These are phyloP conservation scores for Aureoboletus auriporus DNA, from an alignment of 768 basidiomycete genomes.

Conservation along the genomic window DNA sequence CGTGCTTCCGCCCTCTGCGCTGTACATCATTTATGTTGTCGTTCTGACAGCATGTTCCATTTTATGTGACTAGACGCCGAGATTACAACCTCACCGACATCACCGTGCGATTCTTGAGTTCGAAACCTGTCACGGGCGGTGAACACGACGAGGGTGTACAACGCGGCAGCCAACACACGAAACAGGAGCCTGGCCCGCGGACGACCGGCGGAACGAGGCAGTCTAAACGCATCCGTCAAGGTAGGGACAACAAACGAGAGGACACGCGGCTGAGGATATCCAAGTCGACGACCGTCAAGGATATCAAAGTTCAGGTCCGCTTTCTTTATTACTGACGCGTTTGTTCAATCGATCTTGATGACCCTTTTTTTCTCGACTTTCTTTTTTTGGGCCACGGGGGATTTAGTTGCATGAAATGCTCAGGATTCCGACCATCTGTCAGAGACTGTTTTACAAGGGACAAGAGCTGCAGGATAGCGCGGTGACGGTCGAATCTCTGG, in stretches of 20 bases:
- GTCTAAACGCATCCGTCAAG: constrained; percentile 66
- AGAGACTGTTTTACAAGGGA: constrained; percentile 60
- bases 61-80: constrained; percentile 23
- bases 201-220: constrained; percentile 48
- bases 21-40: constrained; percentile 1
- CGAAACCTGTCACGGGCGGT: constrained; percentile 29
- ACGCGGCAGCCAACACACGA: constrained; percentile 25
- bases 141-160: constrained; percentile 24
- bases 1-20: not conserved
- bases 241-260: constrained; percentile 44
- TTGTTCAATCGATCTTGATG: not conserved
- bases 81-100: constrained; percentile 62
- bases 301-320: constrained; percentile 70
- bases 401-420: constrained; percentile 57
- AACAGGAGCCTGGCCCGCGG: constrained; percentile 35
- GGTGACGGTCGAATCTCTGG: constrained; percentile 47
- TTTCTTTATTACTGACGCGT: not conserved
- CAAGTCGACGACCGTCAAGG: constrained; percentile 69
- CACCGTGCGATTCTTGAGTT: constrained; percentile 45
- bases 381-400: not conserved
- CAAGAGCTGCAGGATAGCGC: constrained; percentile 63
- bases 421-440: constrained; percentile 71
- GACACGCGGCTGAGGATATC: constrained; percentile 50
- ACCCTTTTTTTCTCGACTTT: not conserved
- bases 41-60: constrained; percentile 17